phyloP scores from a whole-genome alignment of 1,284 basidiomycete genomes.

The Chondrostereum purpureum region DNA sequence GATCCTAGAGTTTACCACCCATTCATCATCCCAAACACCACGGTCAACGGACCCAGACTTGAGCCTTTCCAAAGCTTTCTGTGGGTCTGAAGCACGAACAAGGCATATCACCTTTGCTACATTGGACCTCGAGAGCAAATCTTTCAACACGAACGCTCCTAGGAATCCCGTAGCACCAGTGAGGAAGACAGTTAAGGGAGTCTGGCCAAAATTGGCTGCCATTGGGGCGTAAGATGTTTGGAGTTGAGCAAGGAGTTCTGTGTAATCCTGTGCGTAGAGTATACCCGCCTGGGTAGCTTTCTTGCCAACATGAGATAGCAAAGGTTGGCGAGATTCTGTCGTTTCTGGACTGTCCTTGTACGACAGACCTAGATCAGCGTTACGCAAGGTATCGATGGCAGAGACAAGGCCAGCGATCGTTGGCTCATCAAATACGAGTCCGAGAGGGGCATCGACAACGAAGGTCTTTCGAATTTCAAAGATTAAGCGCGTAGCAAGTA shows the following conservation, averaged over 20 bases:
- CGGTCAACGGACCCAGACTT: slow-evolving; percentile 76
- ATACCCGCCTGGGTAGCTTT: slow-evolving; percentile 22
- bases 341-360: slow-evolving; percentile 24
- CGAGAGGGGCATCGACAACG: slow-evolving; percentile 87
- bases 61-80: slow-evolving; percentile 68
- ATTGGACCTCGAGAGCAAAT: slow-evolving; percentile 63
- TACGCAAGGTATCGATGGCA: slow-evolving; percentile 74
- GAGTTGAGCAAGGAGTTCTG: slow-evolving; percentile 55
- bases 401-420: slow-evolving; percentile 79
- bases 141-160: slow-evolving; percentile 86
- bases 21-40: slow-evolving; percentile 90
- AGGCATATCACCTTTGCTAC: slow-evolving; percentile 90
- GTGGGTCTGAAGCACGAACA: slow-evolving; percentile 67
- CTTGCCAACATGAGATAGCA: slow-evolving; percentile 6
- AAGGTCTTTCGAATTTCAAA: slow-evolving; percentile 96
- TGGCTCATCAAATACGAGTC: slow-evolving; percentile 89
- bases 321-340: slow-evolving; percentile 13
- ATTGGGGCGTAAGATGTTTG: slow-evolving; percentile 53
- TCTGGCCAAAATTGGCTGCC: slow-evolving; percentile 45
- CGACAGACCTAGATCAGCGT: slow-evolving; percentile 74
- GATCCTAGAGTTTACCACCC: slow-evolving; percentile 66
- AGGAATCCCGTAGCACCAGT: slow-evolving; percentile 98
- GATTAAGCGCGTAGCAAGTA: slow-evolving; percentile 93
- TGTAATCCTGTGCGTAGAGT: slow-evolving; percentile 81
- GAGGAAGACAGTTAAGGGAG: slow-evolving; percentile 77